Evolutionary conservation across 2,329 filamentous ascomycete genomes (phyloP), one percentile per base, ranked within the genome.

Genomic region (Aspergillus cejpii): DNA sequence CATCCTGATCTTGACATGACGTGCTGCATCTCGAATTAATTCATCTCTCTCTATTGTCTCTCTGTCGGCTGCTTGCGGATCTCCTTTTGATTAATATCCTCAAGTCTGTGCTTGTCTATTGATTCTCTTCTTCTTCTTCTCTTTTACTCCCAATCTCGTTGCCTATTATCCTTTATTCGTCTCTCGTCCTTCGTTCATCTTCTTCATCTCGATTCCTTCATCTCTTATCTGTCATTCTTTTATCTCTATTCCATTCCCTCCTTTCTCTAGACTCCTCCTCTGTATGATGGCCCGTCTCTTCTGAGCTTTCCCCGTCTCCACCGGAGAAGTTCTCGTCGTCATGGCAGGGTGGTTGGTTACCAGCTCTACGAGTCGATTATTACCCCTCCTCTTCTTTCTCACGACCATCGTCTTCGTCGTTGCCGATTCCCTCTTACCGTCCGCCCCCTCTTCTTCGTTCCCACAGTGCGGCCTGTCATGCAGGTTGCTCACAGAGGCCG

Each of bases 401-500:
- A 36, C 55, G 17, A 46, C 61, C 36, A 44, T 57, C 44, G 48
- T 46, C 34, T 43, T 58, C 39, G 43, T 57, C 41, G 41, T 55
- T 39, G 51, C 58, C 46, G 42, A 47, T 49, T 52, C 57, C 41
- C 50, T 70, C 19, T 45, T 70, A 29, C 68, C 68, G 33, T 58
- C 64, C 6, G 47, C 64, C 8, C 60, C 64, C 37, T 67, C 68
- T 28, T 50, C 52, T 33, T 65, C 73, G 33, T 76, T 87, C 39
- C 84, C 84, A 3, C 61, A 74, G 20, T 88, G 84, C 58, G 83
- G 79, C 7, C 62, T 70, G 17, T 50, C 60, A 37, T 88, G 84
- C 59, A 73, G 75, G 34, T 62, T 71, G 21, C 78, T 88, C 36
- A 80, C 76, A 60, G 78, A 86, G 64, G 87, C 85, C 46, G 85